Base-by-base conservation (phyloP, 768 basidiomycete genomes). In the Xerocomellus intermedius region DNA sequence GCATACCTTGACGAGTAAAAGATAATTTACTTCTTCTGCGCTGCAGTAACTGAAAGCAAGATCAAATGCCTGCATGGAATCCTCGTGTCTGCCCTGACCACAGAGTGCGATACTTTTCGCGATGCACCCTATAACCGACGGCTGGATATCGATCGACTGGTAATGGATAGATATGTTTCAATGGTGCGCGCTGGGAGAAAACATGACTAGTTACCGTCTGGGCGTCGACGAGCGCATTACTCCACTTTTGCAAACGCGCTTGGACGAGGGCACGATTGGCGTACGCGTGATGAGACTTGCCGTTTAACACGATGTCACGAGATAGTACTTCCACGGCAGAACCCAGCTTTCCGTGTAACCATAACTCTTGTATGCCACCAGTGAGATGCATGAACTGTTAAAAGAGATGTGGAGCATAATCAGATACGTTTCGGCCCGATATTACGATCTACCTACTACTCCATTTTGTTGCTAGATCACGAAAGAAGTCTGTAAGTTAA, bases 51-150 rank as follows among this genome's bases (percentile, higher is more conserved):
- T 12, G 32, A 63, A 59, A 13, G 48, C 51, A 44, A 63, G 51
- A 32, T 63, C 62, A 42, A 63, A 59, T 7, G 54, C 62, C 21
- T 59, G 57, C 51, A 63, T 59, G 1, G 57, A 51, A 38, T 63
- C 51, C 28, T 55, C 61, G 3, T 59, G 48, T 50, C 22, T 48
- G 7, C 38, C 48, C 17, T 54, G 61, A 30, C 57, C 56, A 37
- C 47, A 14, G 9, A 63, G 48, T 17, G 57, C 62, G 4, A 59
- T 8, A 39, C 57, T 59, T 43, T 48, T 63, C 1, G 57, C 57
- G 7, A 63, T 63, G 33, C 22, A 59, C 24, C 61, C 62, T 37
- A 63, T 51, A 24, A 55, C 54, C 3, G 61, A 63, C 1, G 52
- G 43, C 1, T 54, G 61, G 17, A 49, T 16, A 32, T 37, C 24